A percentile compares a stretch with the other conserved stretches of the same genome.
phyloP scores from a whole-genome alignment of 495 filamentous ascomycete species.

The Bryoglossum gracile region DNA sequence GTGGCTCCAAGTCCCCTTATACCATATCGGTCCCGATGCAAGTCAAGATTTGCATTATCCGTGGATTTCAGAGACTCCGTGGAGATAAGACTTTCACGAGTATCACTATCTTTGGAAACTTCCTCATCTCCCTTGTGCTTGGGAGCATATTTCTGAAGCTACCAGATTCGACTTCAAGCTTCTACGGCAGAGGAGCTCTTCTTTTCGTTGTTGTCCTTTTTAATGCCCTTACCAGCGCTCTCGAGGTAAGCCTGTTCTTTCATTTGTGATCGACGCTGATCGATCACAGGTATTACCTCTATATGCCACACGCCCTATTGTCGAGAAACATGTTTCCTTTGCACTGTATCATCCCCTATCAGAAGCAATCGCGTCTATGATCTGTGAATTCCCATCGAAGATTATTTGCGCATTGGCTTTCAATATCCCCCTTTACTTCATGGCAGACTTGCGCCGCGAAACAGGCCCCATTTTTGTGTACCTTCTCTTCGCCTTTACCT shows the following conservation, averaged over 20 bases:
- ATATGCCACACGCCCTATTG: constrained; percentile 81
- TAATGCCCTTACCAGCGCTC: constrained; percentile 71
- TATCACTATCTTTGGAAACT: constrained; percentile 64
- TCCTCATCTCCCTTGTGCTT: constrained; percentile 68
- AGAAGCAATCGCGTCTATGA: constrained; percentile 77
- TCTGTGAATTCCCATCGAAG: constrained; percentile 71
- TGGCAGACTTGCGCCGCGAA: constrained; percentile 74
- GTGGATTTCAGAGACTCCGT: constrained; percentile 62
- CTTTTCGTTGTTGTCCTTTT: constrained; percentile 85
- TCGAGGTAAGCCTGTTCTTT: constrained; percentile 50
- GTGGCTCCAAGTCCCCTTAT: constrained; percentile 61
- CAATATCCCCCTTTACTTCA: constrained; percentile 76
- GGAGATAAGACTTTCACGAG: constrained; percentile 69
- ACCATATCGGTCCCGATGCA: constrained; percentile 69
- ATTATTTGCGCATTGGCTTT: constrained; percentile 35
- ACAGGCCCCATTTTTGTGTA: constrained; percentile 76
- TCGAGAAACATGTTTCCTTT: constrained; percentile 85
- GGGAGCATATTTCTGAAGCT: constrained; percentile 74
- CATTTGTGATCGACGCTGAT: neutral
- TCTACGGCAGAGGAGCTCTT: too few relatives aligned
- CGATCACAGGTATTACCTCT: constrained; percentile 56
- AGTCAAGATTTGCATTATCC: constrained; percentile 61
- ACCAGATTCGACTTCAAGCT: too few relatives aligned
- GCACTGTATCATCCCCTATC: constrained; percentile 89
- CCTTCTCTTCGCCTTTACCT: constrained; percentile 61